Base-by-base conservation (phyloP, 176 grass and related monocot species). In the Ensete ventricosum region DNA sequence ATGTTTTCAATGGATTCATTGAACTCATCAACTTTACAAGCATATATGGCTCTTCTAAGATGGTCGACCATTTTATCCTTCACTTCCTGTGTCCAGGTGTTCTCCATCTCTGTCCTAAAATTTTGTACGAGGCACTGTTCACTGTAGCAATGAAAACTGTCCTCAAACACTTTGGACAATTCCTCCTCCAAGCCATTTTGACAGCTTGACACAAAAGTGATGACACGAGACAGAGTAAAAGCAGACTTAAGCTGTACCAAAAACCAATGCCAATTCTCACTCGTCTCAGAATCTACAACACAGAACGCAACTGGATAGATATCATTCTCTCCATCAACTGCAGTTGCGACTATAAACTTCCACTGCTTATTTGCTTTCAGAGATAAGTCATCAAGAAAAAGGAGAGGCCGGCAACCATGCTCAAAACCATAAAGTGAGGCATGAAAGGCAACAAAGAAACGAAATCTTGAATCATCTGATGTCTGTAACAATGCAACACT, bases 201-300 rank as follows among this genome's bases (percentile, higher is more conserved):
- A 80, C 88, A 80, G 74, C 87, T 85, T 20, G 90, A 93, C 84
- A 99, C 85, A 77, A 99, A 99, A 75, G 95, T 94, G 55, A 99
- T 83, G 59, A 75, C 2, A 3, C 52, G 82, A 76, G 90, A 82
- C 54, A 74, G 22, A 1, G 82, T 80, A 51, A 99, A 65, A 54
- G 88, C 85, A 79, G 90, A 91, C 74, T 87, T 94, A 51, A 99
- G 80, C 66, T 99, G 90, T 76, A 86, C 78, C 1, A 99, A 85
- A 87, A 99, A 99, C 90, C 95, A 99, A 75, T 80, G 80, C 95
- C 95, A 94, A 78, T 93, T 91, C 79, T 91, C 90, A 58, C 59
- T 80, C 9, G 65, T 81, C 71, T 82, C 88, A 8, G 74, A 64
- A 72, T 99, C 90, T 73, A 99, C 95, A 74, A 99, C 95, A 83